Conservation (phyloP, 208 protist genomes). For the Jaenimonas drosophilae region DNA sequence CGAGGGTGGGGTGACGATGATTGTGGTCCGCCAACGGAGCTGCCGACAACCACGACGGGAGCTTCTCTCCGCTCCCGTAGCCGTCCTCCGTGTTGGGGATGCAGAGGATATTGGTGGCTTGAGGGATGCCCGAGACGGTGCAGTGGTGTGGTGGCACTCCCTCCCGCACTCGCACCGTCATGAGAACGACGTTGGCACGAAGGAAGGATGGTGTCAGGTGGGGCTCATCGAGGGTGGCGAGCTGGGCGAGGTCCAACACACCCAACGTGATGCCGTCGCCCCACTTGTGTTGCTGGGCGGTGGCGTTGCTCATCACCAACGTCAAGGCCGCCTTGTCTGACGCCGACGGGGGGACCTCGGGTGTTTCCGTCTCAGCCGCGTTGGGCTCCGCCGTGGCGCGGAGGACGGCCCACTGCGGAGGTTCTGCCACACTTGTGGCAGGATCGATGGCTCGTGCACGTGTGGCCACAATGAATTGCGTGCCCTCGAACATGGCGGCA, state of each 20-base stretch:
- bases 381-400: too few relatives aligned
- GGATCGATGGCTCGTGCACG: too few relatives aligned
- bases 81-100: slow-evolving; percentile 11
- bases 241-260: slow-evolving; percentile 42
- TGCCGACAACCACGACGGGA: background rate
- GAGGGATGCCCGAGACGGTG: slow-evolving; percentile 10
- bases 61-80: too few relatives aligned
- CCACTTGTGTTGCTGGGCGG: slow-evolving; percentile 36
- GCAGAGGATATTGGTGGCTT: slow-evolving; percentile 58
- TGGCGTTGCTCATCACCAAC: slow-evolving; percentile 1
- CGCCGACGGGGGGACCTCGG: slow-evolving; percentile 5
- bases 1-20: slow-evolving; percentile 4
- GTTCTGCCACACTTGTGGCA: slow-evolving; percentile 1
- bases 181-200: slow-evolving; percentile 26
- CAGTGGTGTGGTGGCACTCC: slow-evolving; percentile 13
- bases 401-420: slow-evolving; percentile 45
- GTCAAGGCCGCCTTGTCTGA: background rate
- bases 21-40: background rate
- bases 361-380: too few relatives aligned
- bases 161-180: slow-evolving; percentile 17
- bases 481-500: slow-evolving; percentile 75
- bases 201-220: slow-evolving; percentile 62
- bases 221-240: slow-evolving; percentile 34
- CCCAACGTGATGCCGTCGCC: slow-evolving; percentile 24
- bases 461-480: slow-evolving; percentile 77